Percentiles rank a stretch among this genome's conserved stretches.
Evolutionary conservation across 495 filamentous ascomycete genomes (phyloP).

Genomic region (Penicillium atrosanguineum): DNA sequence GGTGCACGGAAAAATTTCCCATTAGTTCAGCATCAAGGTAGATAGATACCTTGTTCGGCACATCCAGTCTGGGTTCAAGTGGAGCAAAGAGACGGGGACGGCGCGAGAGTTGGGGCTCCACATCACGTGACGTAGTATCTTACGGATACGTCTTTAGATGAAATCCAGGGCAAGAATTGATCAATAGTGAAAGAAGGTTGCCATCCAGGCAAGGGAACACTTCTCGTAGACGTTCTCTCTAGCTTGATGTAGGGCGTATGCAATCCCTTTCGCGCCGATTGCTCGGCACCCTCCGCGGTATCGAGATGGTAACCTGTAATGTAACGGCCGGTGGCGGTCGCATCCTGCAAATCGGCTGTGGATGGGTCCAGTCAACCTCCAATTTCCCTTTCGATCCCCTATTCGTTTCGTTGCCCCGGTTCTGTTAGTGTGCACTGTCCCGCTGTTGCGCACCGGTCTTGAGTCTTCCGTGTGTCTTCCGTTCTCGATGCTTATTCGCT

Average conservation of each 20-base stretch:
- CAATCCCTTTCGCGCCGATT: background rate
- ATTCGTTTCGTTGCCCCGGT: background rate
- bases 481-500: constrained; percentile 32
- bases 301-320: constrained; percentile 10
- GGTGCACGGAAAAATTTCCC: background rate
- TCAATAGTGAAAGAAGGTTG: background rate
- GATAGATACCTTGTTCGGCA: background rate
- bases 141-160: background rate
- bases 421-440: constrained; percentile 1
- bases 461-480: constrained; percentile 18
- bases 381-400: constrained; percentile 2
- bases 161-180: background rate
- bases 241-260: background rate
- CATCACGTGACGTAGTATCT: background rate
- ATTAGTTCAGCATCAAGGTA: too few species aligned
- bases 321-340: constrained; percentile 17
- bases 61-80: background rate
- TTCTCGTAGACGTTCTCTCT: background rate
- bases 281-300: constrained; percentile 11
- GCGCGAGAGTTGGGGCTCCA: background rate
- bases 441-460: background rate
- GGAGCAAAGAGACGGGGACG: background rate
- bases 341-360: constrained; percentile 1
- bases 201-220: background rate
- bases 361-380: constrained; percentile 9